Evolutionary conservation across 208 protist genomes (phyloP).

Genomic region (Naegleria lovaniensis): DNA sequence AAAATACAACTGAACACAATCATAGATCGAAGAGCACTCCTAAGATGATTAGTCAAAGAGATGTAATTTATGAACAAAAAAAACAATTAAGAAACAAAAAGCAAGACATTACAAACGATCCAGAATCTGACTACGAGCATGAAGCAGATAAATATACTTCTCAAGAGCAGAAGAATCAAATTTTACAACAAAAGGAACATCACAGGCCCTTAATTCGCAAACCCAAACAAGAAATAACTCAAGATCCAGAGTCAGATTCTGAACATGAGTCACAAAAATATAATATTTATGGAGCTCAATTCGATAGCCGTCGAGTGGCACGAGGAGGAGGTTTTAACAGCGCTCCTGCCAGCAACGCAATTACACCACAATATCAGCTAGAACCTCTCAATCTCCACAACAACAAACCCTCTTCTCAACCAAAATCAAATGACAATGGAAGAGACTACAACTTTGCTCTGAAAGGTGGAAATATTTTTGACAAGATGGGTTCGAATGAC

Average conservation of each 20-base stretch:
- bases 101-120: not conserved
- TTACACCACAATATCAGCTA: too few species aligned
- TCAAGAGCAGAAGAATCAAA: too few species aligned
- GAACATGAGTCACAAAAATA: not conserved
- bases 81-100: not conserved
- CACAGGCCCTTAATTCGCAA: not conserved
- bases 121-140: not conserved
- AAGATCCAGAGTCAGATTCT: not conserved
- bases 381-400: too few species aligned
- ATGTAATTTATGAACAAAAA: constrained; percentile 7
- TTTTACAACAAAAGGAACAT: not conserved
- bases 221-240: not conserved
- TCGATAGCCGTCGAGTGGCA: not conserved
- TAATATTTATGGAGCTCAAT: not conserved
- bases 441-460: not conserved
- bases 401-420: not conserved
- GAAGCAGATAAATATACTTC: not conserved
- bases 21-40: not conserved
- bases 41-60: not conserved
- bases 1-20: not conserved
- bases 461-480: not conserved
- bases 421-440: not conserved
- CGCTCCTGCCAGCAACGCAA: not conserved
- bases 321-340: not conserved
- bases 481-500: not conserved